A percentile compares a stretch with the other conserved stretches of the same genome.
These are phyloP conservation scores for Daldinia childiae DNA, from an alignment of 495 filamentous ascomycete genomes.

Conservation along the genomic window DNA sequence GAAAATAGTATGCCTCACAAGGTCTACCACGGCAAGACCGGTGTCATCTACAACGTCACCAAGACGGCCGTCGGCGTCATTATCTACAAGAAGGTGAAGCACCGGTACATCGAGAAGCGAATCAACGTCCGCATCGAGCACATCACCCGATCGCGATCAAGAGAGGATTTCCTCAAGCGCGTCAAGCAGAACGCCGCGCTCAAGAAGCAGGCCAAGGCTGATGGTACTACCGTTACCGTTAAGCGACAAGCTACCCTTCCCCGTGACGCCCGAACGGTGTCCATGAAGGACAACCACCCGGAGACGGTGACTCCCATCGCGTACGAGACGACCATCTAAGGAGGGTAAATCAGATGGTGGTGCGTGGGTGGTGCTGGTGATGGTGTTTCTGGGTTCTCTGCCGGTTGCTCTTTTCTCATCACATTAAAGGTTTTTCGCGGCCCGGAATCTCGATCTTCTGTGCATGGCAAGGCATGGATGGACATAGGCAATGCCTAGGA, in stretches of 20 bases:
- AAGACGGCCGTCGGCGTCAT: constrained; percentile 96
- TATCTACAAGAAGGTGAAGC: constrained; percentile 97
- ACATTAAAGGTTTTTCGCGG: constrained; percentile 47
- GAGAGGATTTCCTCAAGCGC: constrained; percentile 93
- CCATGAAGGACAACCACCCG: constrained; percentile 77
- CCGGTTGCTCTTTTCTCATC: constrained; percentile 47
- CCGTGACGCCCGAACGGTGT: constrained; percentile 80
- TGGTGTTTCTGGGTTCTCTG: constrained; percentile 45
- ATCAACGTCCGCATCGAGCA: constrained; percentile 99
- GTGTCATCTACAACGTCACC: constrained; percentile 97
- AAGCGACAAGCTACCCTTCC: constrained; percentile 89
- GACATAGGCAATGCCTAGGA: constrained; percentile 45
- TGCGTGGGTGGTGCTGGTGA: constrained; percentile 17
- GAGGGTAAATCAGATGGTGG: constrained; percentile 27
- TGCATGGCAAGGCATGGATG: constrained; percentile 47
- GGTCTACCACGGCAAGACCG: constrained; percentile 98
- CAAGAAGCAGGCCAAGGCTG: constrained; percentile 89
- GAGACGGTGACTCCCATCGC: constrained; percentile 91
- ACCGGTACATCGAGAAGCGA: constrained; percentile 99
- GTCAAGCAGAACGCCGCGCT: constrained; percentile 95
- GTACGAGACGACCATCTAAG: constrained; percentile 99
- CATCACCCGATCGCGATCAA: constrained; percentile 89
- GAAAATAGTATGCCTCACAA: constrained; percentile 92
- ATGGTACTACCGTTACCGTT: constrained; percentile 84
- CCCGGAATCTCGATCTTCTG: constrained; percentile 44